Evolutionary conservation across 1,139 yeast species (phyloP), one percentile per base, ranked within the genome.

Genomic region (Geotrichum europaeum): DNA sequence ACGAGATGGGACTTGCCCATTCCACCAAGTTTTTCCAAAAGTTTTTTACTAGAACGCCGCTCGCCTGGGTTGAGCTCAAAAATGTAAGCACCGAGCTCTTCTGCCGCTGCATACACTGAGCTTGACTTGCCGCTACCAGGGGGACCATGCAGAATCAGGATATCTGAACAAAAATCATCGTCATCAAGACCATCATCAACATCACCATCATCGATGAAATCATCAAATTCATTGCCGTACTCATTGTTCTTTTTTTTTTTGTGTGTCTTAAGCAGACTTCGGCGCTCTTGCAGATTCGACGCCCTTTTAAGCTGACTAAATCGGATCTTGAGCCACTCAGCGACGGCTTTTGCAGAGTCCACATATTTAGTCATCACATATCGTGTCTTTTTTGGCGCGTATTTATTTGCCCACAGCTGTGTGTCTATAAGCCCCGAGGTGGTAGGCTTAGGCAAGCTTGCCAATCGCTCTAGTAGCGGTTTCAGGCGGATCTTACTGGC

Each of bases 1-100:
- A 94, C 94, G 56, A 88, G 76, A 63, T 90, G 94, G 0, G 96
- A 87, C 4, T 96, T 92, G 61, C 94, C 85, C 61, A 90, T 81
- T 67, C 95, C 98, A 60, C 82, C 86, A 54, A 94, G 76, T 45
- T 80, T 81, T 32, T 84, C 81, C 61, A 79, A 75, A 25, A 92
- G 81, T 63, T 89, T 94, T 68, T 84, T 87, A 53, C 87, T 82
- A 0, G 92, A 83, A 67, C 98, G 78, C 49, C 83, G 78, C 67
- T 83, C 85, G 13, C 92, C 84, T 0, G 94, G 78, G 70, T 89
- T 90, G 49, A 92, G 79, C 70, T 94, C 99, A 70, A 89, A 86
- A 1, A 92, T 88, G 66, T 85, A 88, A 0, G 94, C 94, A 30
- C 78, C 77, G 7, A 87, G 68, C 61, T 85, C 85, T 12, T 81